Conservation (phyloP, 495 filamentous ascomycete species). For the Alectoria sarmentosa region DNA sequence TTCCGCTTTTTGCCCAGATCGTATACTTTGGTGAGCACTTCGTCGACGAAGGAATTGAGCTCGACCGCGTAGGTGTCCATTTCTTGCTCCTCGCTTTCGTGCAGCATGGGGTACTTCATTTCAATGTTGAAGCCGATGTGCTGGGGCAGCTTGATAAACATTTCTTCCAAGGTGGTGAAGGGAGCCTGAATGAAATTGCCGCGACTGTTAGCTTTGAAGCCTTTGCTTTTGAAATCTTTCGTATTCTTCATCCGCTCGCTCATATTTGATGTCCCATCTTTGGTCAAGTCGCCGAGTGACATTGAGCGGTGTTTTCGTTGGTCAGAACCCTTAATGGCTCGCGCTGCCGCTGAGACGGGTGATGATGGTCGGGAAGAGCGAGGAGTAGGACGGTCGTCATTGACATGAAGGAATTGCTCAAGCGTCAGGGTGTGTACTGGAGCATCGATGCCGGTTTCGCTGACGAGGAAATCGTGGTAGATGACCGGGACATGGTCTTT, state of each 20-base stretch:
- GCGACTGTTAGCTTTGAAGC: conserved; percentile 92
- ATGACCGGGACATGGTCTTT: conserved; percentile 99
- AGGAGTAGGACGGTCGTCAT: conserved; percentile 45
- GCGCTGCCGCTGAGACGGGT: conserved; percentile 32
- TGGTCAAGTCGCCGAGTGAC: conserved; percentile 46
- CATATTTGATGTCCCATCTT: conserved; percentile 52
- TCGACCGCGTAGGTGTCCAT: conserved; percentile 98
- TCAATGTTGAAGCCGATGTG: conserved; percentile 95
- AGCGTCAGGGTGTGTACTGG: conserved; percentile 92
- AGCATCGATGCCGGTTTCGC: conserved; percentile 95
- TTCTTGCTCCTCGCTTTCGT: conserved; percentile 86
- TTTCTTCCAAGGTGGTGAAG: conserved; percentile 89
- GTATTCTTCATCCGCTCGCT: conserved; percentile 96
- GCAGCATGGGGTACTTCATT: conserved; percentile 98
- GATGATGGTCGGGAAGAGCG: conserved; percentile 39
- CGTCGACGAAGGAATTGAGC: conserved; percentile 95
- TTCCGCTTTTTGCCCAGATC: conserved; percentile 64
- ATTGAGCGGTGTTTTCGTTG: conserved; percentile 44
- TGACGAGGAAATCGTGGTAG: conserved; percentile 98
- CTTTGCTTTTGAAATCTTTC: conserved; percentile 83
- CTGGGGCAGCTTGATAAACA: conserved; percentile 77
- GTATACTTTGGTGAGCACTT: conserved; percentile 82
- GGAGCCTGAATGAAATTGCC: conserved; percentile 91
- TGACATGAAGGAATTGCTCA: conserved; percentile 89
- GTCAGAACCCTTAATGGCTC: conserved; percentile 19